phyloP scores from a whole-genome alignment of 2,329 filamentous ascomycete species.

The Penicillium sp. region DNA sequence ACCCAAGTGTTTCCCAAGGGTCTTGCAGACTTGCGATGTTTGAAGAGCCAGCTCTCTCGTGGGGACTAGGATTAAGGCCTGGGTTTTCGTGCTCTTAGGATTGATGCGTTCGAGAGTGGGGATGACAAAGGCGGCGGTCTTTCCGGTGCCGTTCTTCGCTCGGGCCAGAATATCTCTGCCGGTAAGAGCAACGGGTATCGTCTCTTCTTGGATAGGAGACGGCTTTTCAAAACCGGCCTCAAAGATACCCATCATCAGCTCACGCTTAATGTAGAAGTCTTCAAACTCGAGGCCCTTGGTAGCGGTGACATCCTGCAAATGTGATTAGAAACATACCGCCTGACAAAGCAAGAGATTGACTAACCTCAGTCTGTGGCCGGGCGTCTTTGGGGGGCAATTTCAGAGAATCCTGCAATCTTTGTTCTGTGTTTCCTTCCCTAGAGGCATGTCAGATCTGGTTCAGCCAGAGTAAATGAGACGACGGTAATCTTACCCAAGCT shows the following conservation, averaged over 20 bases:
- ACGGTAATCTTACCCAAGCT: conserved; percentile 35
- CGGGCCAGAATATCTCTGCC: conserved; percentile 92
- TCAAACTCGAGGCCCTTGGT: conserved; percentile 98
- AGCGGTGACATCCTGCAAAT: conserved; percentile 81
- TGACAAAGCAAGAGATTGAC: conserved; percentile 3
- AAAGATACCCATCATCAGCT: conserved; percentile 98
- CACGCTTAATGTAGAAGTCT: conserved; percentile 90
- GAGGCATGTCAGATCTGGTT: conserved; percentile 11
- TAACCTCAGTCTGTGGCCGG: conserved; percentile 49
- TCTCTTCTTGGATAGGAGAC: conserved; percentile 98
- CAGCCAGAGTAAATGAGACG: neutral
- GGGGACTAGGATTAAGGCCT: conserved; percentile 92
- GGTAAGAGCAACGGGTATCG: conserved; percentile 91
- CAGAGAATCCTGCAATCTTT: conserved; percentile 44
- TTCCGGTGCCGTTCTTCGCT: conserved; percentile 97
- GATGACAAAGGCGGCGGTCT: conserved; percentile 97
- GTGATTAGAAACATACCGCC: conserved; percentile 16
- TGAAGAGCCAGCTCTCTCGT: conserved; percentile 96
- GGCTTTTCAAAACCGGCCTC: conserved; percentile 98
- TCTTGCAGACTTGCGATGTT: conserved; percentile 99
- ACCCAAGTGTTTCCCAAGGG: conserved; percentile 90
- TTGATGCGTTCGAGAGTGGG: conserved; percentile 94
- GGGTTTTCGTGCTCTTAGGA: conserved; percentile 91
- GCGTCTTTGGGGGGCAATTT: conserved; percentile 47
- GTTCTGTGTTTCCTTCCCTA: conserved; percentile 40